Conservation (phyloP, 2,329 filamentous ascomycete genomes). For the Dothistroma pini region DNA sequence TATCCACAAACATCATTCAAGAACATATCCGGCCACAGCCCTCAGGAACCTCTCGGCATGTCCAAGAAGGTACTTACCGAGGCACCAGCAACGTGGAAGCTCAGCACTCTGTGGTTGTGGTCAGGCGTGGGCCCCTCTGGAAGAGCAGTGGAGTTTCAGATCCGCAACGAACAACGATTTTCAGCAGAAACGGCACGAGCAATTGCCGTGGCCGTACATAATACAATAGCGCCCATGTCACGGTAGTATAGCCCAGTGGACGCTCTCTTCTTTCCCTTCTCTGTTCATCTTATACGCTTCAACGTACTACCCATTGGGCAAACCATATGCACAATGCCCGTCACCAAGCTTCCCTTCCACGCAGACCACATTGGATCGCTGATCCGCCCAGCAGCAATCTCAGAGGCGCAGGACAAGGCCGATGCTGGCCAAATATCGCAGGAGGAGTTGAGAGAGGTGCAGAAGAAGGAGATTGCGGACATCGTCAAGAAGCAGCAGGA, state of each 20-base stretch:
- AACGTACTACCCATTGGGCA: background rate
- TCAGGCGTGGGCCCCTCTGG: background rate
- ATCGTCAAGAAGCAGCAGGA: slow-evolving; percentile 63
- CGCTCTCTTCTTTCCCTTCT: background rate
- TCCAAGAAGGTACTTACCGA: background rate
- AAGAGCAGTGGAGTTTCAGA: background rate
- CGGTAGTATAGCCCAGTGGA: background rate
- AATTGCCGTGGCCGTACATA: slow-evolving; percentile 7
- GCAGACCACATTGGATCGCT: slow-evolving; percentile 72
- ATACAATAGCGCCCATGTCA: background rate
- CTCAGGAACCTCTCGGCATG: background rate
- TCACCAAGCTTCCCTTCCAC: slow-evolving; percentile 58
- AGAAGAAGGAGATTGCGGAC: slow-evolving; percentile 62
- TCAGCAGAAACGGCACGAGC: background rate
- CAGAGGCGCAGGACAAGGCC: slow-evolving; percentile 55
- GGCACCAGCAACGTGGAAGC: background rate
- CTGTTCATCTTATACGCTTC: background rate
- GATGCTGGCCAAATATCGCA: slow-evolving; percentile 54
- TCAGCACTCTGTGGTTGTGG: background rate
- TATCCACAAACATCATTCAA: no score
- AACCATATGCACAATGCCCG: slow-evolving; percentile 19
- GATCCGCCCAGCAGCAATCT: slow-evolving; percentile 60
- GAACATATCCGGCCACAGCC: no score
- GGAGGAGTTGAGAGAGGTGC: slow-evolving; percentile 58
- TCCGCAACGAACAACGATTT: background rate